phyloP scores from a whole-genome alignment of 768 basidiomycete species.

The Gelatoporia subvermispora region DNA sequence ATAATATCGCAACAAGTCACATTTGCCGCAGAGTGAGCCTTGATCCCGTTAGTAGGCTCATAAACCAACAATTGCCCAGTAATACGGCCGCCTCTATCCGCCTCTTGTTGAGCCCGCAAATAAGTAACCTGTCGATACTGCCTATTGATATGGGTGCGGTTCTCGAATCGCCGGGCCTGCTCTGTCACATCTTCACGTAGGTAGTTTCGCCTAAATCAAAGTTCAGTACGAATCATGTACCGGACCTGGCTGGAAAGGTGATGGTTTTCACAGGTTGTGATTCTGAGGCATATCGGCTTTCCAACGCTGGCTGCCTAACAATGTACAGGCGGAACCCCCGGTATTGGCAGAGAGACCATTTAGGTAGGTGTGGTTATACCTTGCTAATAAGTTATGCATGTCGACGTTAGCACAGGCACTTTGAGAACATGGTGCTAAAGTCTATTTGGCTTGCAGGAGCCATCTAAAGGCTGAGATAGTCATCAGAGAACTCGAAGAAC shows the following conservation, averaged over 20 bases:
- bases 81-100: too few species aligned
- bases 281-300: neutral
- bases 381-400: neutral
- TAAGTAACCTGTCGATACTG: too few species aligned
- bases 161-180: too few species aligned
- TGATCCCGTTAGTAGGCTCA: too few species aligned
- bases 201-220: conserved; percentile 7
- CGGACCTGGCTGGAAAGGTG: conserved; percentile 35
- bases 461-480: conserved; percentile 41
- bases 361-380: conserved; percentile 32
- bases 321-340: conserved; percentile 31
- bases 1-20: too few species aligned
- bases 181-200: neutral
- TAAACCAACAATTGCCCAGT: too few species aligned
- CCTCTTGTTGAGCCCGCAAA: too few species aligned
- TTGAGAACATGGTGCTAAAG: conserved; percentile 55
- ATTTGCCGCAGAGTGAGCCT: too few species aligned
- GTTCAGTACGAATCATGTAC: conserved; percentile 31
- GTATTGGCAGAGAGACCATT: conserved; percentile 57
- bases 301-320: neutral
- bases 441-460: conserved; percentile 55
- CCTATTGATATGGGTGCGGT: too few species aligned
- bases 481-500: conserved; percentile 46
- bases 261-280: conserved; percentile 29
- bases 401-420: conserved; percentile 35